phyloP scores from a whole-genome alignment of 192 early-diverging fungal species.

The Podila verticillata region DNA sequence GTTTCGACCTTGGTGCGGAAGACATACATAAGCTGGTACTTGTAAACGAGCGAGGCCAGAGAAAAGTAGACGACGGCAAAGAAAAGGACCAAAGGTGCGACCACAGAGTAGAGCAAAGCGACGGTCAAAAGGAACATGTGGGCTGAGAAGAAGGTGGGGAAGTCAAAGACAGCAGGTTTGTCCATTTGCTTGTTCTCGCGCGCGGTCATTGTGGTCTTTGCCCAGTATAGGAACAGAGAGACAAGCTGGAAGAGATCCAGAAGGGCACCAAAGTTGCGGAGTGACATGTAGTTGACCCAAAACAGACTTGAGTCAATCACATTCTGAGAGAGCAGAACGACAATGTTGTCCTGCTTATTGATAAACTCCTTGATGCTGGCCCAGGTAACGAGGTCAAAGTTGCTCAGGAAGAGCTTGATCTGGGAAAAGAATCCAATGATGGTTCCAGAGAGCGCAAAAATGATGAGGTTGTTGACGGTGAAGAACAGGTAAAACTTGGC shows the following conservation, averaged over 20 bases:
- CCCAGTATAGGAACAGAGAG: constrained; percentile 67
- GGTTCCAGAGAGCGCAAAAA: constrained; percentile 64
- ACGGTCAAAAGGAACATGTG: constrained; percentile 79
- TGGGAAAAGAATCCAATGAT: constrained; percentile 24
- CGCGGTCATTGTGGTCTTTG: constrained; percentile 70
- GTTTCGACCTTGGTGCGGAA: constrained; percentile 78
- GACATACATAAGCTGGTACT: constrained; percentile 79
- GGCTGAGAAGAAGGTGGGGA: constrained; percentile 71
- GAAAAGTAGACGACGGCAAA: constrained; percentile 73
- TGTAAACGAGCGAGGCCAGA: constrained; percentile 74
- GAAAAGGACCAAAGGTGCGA: constrained; percentile 73
- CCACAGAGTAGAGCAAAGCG: constrained; percentile 75
- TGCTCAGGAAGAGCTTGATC: constrained; percentile 23
- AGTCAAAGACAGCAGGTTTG: constrained; percentile 77
- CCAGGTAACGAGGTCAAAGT: constrained; percentile 18
- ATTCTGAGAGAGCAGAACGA: constrained; percentile 38
- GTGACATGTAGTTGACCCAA: constrained; percentile 81
- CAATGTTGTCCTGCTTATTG: constrained; percentile 41
- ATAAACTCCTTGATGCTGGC: constrained; percentile 39
- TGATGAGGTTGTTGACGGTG: constrained; percentile 73
- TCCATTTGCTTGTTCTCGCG: constrained; percentile 74
- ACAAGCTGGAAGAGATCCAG: constrained; percentile 76
- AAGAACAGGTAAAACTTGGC: constrained; percentile 80
- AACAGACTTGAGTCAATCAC: constrained; percentile 66
- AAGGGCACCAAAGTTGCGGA: constrained; percentile 70